These are phyloP conservation scores for Bruguiera sexangula DNA, from an alignment of 345 rosid species.

Conservation along the genomic window DNA sequence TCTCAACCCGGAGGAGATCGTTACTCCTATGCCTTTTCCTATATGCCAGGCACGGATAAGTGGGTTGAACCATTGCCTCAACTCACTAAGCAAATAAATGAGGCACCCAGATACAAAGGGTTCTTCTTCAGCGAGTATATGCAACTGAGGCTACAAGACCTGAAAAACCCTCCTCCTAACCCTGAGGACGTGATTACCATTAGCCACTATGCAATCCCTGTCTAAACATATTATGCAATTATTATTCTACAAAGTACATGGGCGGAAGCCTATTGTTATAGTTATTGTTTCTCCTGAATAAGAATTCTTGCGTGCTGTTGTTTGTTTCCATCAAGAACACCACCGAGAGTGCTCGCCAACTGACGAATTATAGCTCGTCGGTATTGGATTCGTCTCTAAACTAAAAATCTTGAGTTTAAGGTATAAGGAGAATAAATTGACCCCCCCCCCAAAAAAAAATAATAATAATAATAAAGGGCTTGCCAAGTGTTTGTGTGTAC, in stretches of 20 bases:
- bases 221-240: too few species aligned
- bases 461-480: slow-evolving; percentile 34
- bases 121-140: neutral
- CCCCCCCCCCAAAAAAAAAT: too few species aligned
- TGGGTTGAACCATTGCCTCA: slow-evolving; percentile 52
- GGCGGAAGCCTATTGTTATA: too few species aligned
- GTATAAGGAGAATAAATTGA: too few species aligned
- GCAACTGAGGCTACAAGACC: neutral
- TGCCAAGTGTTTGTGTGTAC: slow-evolving; percentile 20
- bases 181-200: neutral
- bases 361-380: too few species aligned
- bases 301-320: too few species aligned
- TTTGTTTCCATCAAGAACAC: too few species aligned
- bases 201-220: neutral
- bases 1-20: slow-evolving; percentile 34
- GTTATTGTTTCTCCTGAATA: too few species aligned
- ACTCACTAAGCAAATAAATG: slow-evolving; percentile 17
- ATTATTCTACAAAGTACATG: too few species aligned
- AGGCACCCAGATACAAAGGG: neutral
- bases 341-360: too few species aligned
- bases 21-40: slow-evolving; percentile 44
- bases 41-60: slow-evolving; percentile 40
- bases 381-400: too few species aligned
- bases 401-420: too few species aligned
- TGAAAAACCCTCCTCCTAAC: neutral